A percentile compares a stretch with the other conserved stretches of the same genome.
These are phyloP conservation scores for Salvia hispanica DNA, from an alignment of 257 asterid species.

Conservation along the genomic window DNA sequence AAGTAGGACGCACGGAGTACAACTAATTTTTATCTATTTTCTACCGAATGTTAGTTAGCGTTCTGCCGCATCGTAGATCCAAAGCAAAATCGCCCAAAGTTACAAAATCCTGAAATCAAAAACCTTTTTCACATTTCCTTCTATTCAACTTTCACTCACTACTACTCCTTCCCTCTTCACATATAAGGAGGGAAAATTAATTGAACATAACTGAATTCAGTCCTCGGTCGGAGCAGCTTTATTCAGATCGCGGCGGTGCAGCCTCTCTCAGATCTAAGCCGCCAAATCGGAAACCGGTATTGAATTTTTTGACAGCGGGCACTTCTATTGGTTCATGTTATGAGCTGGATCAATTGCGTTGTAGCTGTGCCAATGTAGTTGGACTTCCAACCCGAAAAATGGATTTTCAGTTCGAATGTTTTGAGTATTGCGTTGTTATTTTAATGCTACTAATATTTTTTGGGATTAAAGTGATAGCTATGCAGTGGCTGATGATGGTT, in stretches of 20 bases:
- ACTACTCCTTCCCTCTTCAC: conserved; percentile 3
- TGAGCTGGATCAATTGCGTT: too few species aligned
- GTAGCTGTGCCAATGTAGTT: too few species aligned
- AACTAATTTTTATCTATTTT: background rate
- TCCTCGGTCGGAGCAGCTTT: conserved; percentile 22
- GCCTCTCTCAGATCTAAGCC: conserved; percentile 30
- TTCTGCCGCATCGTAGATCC: conserved; percentile 27
- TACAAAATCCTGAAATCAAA: conserved; percentile 6
- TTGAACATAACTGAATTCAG: conserved; percentile 9
- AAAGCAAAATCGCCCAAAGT: conserved; percentile 17
- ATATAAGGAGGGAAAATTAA: background rate
- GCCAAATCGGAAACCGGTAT: too few species aligned
- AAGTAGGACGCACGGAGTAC: too few species aligned
- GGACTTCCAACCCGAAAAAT: too few species aligned
- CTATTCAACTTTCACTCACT: conserved; percentile 13
- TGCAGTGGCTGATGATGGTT: conserved; percentile 10
- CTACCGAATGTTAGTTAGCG: conserved; percentile 21
- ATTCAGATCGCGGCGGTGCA: conserved; percentile 31
- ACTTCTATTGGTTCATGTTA: too few species aligned
- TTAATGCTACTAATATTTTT: too few species aligned
- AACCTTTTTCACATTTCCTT: conserved; percentile 10
- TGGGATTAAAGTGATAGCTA: background rate
- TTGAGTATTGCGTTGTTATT: too few species aligned
- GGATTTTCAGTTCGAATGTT: too few species aligned
- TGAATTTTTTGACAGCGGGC: too few species aligned